Conservation (phyloP, 495 filamentous ascomycete species). For the Glarea lozoyensis region DNA sequence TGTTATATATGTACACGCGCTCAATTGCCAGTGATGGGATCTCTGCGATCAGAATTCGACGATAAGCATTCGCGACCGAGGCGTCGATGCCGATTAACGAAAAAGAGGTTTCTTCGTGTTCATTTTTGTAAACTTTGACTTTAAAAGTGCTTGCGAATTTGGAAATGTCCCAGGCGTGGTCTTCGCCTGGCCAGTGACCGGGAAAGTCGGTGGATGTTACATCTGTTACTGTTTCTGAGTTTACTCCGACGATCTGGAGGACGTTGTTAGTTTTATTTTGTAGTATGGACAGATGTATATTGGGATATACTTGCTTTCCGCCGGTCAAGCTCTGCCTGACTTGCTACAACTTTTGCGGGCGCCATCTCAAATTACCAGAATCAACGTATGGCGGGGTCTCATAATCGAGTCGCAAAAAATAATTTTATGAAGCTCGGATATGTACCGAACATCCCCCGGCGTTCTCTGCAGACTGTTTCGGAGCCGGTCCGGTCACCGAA, state of each 20-base stretch:
- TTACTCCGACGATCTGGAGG: constrained; percentile 71
- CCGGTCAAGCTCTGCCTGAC: constrained; percentile 18
- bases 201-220: constrained; percentile 85
- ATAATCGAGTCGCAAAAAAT: constrained; percentile 3
- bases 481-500: too few species aligned
- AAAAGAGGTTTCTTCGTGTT: constrained; percentile 67
- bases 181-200: constrained; percentile 81
- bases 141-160: constrained; percentile 59
- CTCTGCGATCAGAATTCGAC: constrained; percentile 92
- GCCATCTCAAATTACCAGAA: constrained; percentile 10
- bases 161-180: constrained; percentile 76
- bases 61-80: constrained; percentile 93
- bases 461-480: too few species aligned
- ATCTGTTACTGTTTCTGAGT: constrained; percentile 80
- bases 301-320: constrained; percentile 15
- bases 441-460: not conserved
- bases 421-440: constrained; percentile 2
- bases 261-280: not conserved
- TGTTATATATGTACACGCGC: constrained; percentile 81
- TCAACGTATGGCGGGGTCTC: constrained; percentile 10
- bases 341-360: constrained; percentile 5
- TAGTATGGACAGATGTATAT: not conserved
- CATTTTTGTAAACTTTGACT: constrained; percentile 77
- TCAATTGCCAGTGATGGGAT: constrained; percentile 93
- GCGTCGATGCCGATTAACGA: constrained; percentile 89